Conservation (phyloP, 1,139 yeast genomes). For the Suzukiozyma palmioleophila region DNA sequence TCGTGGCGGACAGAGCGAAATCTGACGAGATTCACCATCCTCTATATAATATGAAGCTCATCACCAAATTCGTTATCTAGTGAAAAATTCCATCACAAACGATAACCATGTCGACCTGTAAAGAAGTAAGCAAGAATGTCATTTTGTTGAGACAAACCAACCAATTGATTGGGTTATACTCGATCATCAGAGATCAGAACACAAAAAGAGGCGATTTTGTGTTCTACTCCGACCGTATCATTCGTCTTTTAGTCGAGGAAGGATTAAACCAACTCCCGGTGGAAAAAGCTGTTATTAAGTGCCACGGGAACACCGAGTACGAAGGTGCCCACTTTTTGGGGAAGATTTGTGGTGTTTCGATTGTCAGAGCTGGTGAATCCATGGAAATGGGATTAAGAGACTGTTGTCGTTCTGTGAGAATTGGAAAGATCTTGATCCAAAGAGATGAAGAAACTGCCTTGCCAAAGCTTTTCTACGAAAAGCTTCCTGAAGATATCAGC, state of each 20-base stretch:
- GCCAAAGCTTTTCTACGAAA: constrained; percentile 83
- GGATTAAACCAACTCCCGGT: constrained; percentile 93
- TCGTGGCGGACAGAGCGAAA: too few species aligned
- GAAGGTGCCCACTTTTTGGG: constrained; percentile 84
- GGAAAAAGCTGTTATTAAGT: constrained; percentile 55
- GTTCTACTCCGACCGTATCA: constrained; percentile 91
- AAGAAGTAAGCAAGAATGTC: constrained; percentile 47
- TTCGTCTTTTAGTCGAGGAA: constrained; percentile 87
- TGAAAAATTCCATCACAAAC: too few species aligned
- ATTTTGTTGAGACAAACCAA: constrained; percentile 79
- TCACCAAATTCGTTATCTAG: too few species aligned
- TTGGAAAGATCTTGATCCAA: constrained; percentile 93
- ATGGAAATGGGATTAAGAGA: constrained; percentile 97
- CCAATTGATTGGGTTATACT: constrained; percentile 81
- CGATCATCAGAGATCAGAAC: constrained; percentile 77
- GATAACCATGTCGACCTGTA: constrained; percentile 17
- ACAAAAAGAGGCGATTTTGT: constrained; percentile 90
- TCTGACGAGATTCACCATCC: too few species aligned
- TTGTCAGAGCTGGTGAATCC: constrained; percentile 96
- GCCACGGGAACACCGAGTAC: constrained; percentile 72
- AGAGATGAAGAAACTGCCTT: constrained; percentile 85
- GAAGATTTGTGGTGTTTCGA: constrained; percentile 94
- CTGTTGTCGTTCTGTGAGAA: constrained; percentile 92
- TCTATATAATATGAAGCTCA: too few species aligned
- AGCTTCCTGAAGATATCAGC: constrained; percentile 85